These are phyloP conservation scores for Lignosus rhinocerotis DNA, from an alignment of 1,284 basidiomycete species.

Conservation along the genomic window DNA sequence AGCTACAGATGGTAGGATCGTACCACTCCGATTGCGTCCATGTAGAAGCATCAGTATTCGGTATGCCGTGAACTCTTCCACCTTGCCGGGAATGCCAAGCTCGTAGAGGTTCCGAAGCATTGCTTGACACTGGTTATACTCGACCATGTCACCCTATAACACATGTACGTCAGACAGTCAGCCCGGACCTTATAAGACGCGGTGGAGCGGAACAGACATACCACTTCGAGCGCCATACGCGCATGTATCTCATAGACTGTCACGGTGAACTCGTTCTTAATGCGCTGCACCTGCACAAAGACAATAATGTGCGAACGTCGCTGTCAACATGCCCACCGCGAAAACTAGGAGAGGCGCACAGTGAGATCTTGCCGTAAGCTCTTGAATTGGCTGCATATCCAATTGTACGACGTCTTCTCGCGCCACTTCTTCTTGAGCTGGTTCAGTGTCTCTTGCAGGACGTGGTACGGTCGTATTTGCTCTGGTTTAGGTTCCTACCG, in stretches of 20 bases:
- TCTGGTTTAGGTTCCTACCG: conserved; percentile 90
- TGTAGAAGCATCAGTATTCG: conserved; percentile 96
- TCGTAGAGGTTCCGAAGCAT: conserved; percentile 91
- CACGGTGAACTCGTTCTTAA: conserved; percentile 98
- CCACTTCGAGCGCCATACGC: conserved; percentile 93
- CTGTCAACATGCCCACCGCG: conserved; percentile 19
- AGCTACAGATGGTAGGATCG: conserved; percentile 27
- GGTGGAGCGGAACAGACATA: conserved; percentile 40
- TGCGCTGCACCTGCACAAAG: conserved; percentile 86
- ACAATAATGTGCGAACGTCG: conserved; percentile 22
- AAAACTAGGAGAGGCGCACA: conserved; percentile 51
- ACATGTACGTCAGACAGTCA: not conserved
- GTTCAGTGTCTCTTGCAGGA: conserved; percentile 84
- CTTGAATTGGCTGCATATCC: conserved; percentile 99
- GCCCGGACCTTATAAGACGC: not conserved
- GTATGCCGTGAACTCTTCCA: conserved; percentile 96
- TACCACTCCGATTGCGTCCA: conserved; percentile 92
- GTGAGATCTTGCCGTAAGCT: conserved; percentile 96
- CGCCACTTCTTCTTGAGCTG: conserved; percentile 92
- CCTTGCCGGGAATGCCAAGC: conserved; percentile 86
- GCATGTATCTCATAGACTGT: conserved; percentile 99
- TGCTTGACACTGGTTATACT: conserved; percentile 98
- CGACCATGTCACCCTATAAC: conserved; percentile 89
- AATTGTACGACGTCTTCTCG: conserved; percentile 82
- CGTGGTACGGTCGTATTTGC: conserved; percentile 86